These are phyloP conservation scores for Pholiota conissans DNA, from an alignment of 768 basidiomycete genomes.

Conservation along the genomic window DNA sequence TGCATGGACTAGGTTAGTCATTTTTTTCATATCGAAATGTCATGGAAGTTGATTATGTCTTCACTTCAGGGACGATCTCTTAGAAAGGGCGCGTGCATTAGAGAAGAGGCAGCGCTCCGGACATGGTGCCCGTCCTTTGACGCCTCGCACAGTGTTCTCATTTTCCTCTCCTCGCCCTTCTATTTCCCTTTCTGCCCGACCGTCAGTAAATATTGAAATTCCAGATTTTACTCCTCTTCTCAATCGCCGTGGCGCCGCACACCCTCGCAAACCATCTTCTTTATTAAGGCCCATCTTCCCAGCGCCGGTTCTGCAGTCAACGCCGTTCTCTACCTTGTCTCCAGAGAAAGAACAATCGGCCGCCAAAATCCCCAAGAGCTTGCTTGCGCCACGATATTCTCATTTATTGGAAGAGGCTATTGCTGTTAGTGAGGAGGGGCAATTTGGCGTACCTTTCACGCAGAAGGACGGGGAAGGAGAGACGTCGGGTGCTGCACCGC, in stretches of 20 bases:
- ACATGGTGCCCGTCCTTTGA: slow-evolving; percentile 56
- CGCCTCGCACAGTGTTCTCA: slow-evolving; percentile 32
- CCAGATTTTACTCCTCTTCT: slow-evolving; percentile 56
- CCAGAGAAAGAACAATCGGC: slow-evolving; percentile 16
- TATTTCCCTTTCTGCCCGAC: slow-evolving; percentile 1
- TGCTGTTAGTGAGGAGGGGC: slow-evolving; percentile 31
- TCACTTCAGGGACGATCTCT: slow-evolving; percentile 45
- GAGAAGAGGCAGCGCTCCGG: slow-evolving; percentile 61
- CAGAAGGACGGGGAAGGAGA: not conserved
- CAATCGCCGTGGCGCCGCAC: slow-evolving; percentile 27
- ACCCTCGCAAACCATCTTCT: slow-evolving; percentile 15
- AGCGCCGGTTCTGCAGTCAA: slow-evolving; percentile 21
- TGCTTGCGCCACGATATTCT: slow-evolving; percentile 56
- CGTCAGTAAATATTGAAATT: slow-evolving; percentile 36
- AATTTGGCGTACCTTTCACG: not conserved
- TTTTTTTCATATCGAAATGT: not conserved
- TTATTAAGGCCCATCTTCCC: slow-evolving; percentile 22
- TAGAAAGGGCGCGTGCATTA: slow-evolving; percentile 53
- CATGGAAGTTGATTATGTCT: not conserved
- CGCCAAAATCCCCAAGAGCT: slow-evolving; percentile 18
- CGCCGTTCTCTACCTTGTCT: slow-evolving; percentile 34
- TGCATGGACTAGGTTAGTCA: slow-evolving; percentile 58
- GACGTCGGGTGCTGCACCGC: not conserved
- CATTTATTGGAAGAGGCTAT: slow-evolving; percentile 58
- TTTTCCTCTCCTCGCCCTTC: slow-evolving; percentile 6